Evolutionary conservation across 768 basidiomycete species (phyloP).

Genomic region (Tulasnella sp.): DNA sequence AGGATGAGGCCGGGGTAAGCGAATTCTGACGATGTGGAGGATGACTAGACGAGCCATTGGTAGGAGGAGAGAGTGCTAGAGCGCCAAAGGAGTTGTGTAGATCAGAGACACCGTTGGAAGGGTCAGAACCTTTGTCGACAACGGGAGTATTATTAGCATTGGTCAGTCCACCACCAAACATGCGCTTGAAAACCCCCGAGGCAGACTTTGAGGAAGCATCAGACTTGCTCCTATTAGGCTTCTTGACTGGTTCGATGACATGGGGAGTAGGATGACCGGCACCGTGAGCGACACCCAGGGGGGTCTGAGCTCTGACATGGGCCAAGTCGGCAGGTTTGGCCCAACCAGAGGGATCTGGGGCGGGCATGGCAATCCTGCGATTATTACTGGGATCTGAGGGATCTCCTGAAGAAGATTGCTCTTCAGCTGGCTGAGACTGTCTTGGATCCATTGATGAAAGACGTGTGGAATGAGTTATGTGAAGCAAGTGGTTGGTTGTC

Average conservation of each 20-base stretch:
- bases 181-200: slow-evolving; percentile 14
- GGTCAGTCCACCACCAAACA: slow-evolving; percentile 7
- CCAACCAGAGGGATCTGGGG: slow-evolving; percentile 11
- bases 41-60: not conserved
- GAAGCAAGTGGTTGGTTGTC: too few relatives aligned
- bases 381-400: too few relatives aligned
- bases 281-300: not conserved
- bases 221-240: slow-evolving; percentile 9
- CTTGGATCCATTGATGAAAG: too few relatives aligned
- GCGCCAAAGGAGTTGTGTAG: too few relatives aligned
- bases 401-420: too few relatives aligned
- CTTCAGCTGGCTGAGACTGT: too few relatives aligned
- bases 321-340: slow-evolving; percentile 5
- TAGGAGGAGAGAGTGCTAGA: too few relatives aligned
- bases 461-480: too few relatives aligned
- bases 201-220: slow-evolving; percentile 8
- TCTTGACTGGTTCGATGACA: slow-evolving; percentile 2
- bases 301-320: slow-evolving; percentile 13
- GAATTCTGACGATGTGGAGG: too few relatives aligned
- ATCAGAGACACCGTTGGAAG: not conserved
- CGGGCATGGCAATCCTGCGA: too few relatives aligned
- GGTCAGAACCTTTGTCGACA: not conserved
- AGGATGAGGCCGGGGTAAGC: too few relatives aligned
- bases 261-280: not conserved
- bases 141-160: not conserved